A percentile compares a stretch with the other conserved stretches of the same genome.
Conservation (phyloP, 768 basidiomycete genomes). For the Pisolithus orientalis region DNA sequence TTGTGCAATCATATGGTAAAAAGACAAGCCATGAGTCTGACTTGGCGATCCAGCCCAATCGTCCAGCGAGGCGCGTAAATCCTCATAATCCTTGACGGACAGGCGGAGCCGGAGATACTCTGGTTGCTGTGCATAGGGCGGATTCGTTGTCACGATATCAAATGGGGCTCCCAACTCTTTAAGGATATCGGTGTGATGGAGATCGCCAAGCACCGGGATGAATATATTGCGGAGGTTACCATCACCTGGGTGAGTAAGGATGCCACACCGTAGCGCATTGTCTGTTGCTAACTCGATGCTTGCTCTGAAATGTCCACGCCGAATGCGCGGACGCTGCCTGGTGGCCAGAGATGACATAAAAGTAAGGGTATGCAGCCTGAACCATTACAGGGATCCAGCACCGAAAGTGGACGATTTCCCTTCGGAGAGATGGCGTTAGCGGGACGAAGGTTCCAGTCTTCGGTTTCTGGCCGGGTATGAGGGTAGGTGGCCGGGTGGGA, state of each 20-base stretch:
- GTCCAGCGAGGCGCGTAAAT: conserved; percentile 74
- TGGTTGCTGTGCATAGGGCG: conserved; percentile 71
- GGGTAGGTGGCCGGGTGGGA: conserved; percentile 43
- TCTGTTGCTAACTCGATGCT: conserved; percentile 48
- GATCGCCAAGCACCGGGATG: conserved; percentile 38
- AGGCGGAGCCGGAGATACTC: conserved; percentile 58
- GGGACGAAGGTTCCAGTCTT: conserved; percentile 68
- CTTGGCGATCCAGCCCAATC: conserved; percentile 41
- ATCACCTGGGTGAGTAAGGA: conserved; percentile 3
- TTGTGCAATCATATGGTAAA: conserved; percentile 67
- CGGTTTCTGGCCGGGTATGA: conserved; percentile 72
- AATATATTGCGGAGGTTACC: conserved; percentile 24
- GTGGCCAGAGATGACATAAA: conserved; percentile 61
- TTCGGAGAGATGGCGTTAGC: conserved; percentile 39
- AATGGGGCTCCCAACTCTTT: conserved; percentile 41
- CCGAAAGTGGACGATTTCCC: conserved; percentile 24
- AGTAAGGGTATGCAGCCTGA: conserved; percentile 87
- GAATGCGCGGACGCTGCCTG: conserved; percentile 45
- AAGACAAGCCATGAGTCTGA: conserved; percentile 46
- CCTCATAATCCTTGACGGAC: conserved; percentile 75
- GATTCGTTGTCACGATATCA: conserved; percentile 79
- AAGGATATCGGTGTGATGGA: conserved; percentile 27
- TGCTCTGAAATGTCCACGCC: conserved; percentile 64
- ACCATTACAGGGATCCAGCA: conserved; percentile 91
- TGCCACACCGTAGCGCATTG: conserved; percentile 32